Evolutionary conservation across 345 rosid genomes (phyloP), one percentile per base, ranked within the genome.

Genomic region (Chamaenerion angustifolium): DNA sequence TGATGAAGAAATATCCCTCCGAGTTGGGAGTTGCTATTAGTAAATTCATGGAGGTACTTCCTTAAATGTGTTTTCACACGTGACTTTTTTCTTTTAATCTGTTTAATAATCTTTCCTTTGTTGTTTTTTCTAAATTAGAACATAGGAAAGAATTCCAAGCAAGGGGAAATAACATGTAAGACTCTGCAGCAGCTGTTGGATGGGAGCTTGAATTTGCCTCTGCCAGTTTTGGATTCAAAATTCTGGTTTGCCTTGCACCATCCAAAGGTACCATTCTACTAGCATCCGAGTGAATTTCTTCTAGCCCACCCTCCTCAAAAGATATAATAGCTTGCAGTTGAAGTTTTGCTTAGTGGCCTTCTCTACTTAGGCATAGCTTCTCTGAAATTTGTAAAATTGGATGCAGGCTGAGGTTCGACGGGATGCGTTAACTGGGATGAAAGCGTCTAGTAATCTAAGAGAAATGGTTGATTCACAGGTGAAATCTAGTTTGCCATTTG

Each of bases 171-270:
- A 19, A 68, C 71, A 48, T 69, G 64, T 58, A 83, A 77, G 56
- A 71, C 75, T 54, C 53, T 86, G 63, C 61, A 78, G 59, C 67
- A 66, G 60, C 61, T 71, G 66, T 67, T 84, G 69, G 96, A 74
- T 58, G 79, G 75, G 56, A 73, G 74, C 62, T 48, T 69, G 61
- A 80, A 79, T 70, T 56, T 56, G 27, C 60, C 87, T 27, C 37
- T 58, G 12, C 61, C 71, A 9, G 19, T 69, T 35, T 65, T 80
- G 50, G 93, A 78, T 70, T 78, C 96, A 46, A 87, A 82, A 68
- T 66, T 80, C 49, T 87, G 89, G 98, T 73, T 87, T 68, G 74
- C 77, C 42, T 69, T 88, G 59, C 78, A 82, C 70, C 96, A 92
- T 69, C 98, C 95, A 11, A 77, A 62, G 96, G 98, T 92, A 74